phyloP scores from a whole-genome alignment of 768 basidiomycete genomes.

The Phlebiopsis flavidoalba region DNA sequence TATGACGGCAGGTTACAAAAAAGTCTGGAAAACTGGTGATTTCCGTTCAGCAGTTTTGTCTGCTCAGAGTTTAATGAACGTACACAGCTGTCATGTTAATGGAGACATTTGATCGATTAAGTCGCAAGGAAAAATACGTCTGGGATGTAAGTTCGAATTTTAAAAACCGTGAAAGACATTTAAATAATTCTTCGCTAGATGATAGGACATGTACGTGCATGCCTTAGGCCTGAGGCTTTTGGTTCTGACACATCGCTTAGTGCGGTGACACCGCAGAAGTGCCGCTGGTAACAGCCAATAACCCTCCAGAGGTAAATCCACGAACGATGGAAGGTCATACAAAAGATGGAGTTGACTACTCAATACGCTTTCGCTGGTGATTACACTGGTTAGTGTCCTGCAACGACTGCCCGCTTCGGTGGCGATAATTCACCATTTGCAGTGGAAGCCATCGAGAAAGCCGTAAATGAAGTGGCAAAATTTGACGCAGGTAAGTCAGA shows the following conservation, averaged over 20 bases:
- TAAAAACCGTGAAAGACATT: background rate
- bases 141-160: conserved; percentile 55
- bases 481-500: conserved; percentile 49
- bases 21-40: conserved; percentile 60
- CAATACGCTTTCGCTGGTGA: conserved; percentile 70
- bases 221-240: background rate
- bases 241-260: conserved; percentile 24
- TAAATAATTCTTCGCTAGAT: no score
- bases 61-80: background rate
- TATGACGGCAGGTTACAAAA: conserved; percentile 62
- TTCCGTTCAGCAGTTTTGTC: background rate
- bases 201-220: conserved; percentile 51
- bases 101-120: conserved; percentile 62
- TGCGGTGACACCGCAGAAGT: conserved; percentile 62
- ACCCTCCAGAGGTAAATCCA: conserved; percentile 47
- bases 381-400: conserved; percentile 42
- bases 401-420: background rate
- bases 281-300: conserved; percentile 41
- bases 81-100: conserved; percentile 62
- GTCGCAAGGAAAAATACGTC: conserved; percentile 65
- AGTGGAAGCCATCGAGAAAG: conserved; percentile 65
- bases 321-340: conserved; percentile 60
- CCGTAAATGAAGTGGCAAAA: conserved; percentile 54
- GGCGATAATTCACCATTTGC: background rate
- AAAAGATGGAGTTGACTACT: conserved; percentile 65